Conservation (phyloP, 2,329 filamentous ascomycete genomes). For the Venturia effusa region DNA sequence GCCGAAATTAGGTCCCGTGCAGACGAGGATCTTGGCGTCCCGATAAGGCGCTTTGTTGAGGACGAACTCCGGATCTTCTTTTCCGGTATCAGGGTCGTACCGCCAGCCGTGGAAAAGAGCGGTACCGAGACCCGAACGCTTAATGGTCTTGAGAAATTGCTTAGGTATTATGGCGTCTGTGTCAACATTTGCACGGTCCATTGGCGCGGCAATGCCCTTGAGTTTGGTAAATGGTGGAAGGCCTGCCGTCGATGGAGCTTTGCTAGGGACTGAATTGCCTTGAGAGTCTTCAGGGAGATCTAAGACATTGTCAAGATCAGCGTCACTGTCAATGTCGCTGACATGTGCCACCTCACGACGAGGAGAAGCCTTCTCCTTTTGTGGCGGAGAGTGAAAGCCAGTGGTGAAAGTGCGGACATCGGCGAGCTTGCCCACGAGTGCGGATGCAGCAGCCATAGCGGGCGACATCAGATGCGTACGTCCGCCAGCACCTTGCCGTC, state of each 20-base stretch:
- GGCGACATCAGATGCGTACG: slow-evolving; percentile 95
- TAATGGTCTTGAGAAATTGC: slow-evolving; percentile 98
- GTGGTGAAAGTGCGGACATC: slow-evolving; percentile 73
- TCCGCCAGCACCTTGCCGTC: slow-evolving; percentile 82
- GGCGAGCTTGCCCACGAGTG: slow-evolving; percentile 79
- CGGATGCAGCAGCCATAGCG: slow-evolving; percentile 88
- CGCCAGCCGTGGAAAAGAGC: slow-evolving; percentile 83
- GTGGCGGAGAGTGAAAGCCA: slow-evolving; percentile 27
- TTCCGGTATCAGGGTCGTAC: slow-evolving; percentile 57
- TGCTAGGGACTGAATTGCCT: slow-evolving; percentile 48
- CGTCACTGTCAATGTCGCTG: slow-evolving; percentile 49
- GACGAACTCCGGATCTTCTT: slow-evolving; percentile 70
- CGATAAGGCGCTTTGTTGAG: slow-evolving; percentile 87
- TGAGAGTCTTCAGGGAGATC: slow-evolving; percentile 56
- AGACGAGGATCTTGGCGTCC: slow-evolving; percentile 76
- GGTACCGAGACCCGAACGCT: slow-evolving; percentile 82
- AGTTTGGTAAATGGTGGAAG: slow-evolving; percentile 76
- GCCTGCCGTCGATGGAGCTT: slow-evolving; percentile 43
- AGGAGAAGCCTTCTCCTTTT: slow-evolving; percentile 40
- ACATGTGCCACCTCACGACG: slow-evolving; percentile 46
- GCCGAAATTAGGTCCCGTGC: slow-evolving; percentile 88
- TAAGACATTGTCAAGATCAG: slow-evolving; percentile 52
- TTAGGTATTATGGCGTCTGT: slow-evolving; percentile 99
- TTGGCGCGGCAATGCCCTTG: slow-evolving; percentile 76
- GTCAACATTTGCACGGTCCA: slow-evolving; percentile 86